Conservation (phyloP, 139 green algal genomes). For the Zygnema circumcarinatum region DNA sequence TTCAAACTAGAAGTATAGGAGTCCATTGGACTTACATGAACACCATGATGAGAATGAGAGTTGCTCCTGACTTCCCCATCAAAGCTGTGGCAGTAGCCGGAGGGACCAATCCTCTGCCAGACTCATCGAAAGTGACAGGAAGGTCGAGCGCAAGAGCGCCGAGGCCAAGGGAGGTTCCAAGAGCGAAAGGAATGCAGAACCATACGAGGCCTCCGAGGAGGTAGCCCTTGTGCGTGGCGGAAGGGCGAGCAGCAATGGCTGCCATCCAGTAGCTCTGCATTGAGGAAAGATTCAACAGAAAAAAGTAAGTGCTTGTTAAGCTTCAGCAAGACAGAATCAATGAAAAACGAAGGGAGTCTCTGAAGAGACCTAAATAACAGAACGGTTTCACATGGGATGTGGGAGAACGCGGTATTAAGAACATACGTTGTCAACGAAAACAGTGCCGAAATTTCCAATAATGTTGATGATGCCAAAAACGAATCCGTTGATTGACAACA, state of each 20-base stretch:
- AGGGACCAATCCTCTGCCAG: conserved; percentile 80
- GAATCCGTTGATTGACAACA: conserved; percentile 83
- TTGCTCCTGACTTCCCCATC: conserved; percentile 81
- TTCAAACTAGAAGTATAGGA: neutral
- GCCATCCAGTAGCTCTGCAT: conserved; percentile 86
- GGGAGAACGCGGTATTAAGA: no score
- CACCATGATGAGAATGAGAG: conserved; percentile 81
- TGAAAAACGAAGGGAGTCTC: no score
- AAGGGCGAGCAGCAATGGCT: conserved; percentile 88
- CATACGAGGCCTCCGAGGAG: conserved; percentile 57
- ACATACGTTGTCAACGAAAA: conserved; percentile 83
- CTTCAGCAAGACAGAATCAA: no score
- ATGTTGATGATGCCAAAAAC: conserved; percentile 98
- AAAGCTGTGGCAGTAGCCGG: conserved; percentile 80
- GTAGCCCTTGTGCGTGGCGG: conserved; percentile 75
- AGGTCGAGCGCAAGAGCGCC: conserved; percentile 84
- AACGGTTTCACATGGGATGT: no score
- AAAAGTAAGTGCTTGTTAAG: no score
- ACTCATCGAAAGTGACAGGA: conserved; percentile 78
- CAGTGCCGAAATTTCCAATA: conserved; percentile 92
- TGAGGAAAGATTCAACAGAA: no score
- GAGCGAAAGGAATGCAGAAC: conserved; percentile 94
- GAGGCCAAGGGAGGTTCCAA: conserved; percentile 89
- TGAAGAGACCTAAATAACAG: no score
- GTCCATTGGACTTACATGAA: conserved; percentile 63